A percentile compares a stretch with the other conserved stretches of the same genome.
phyloP scores from a whole-genome alignment of 202 grass and related monocot genomes.

The Saccharum hybrid region DNA sequence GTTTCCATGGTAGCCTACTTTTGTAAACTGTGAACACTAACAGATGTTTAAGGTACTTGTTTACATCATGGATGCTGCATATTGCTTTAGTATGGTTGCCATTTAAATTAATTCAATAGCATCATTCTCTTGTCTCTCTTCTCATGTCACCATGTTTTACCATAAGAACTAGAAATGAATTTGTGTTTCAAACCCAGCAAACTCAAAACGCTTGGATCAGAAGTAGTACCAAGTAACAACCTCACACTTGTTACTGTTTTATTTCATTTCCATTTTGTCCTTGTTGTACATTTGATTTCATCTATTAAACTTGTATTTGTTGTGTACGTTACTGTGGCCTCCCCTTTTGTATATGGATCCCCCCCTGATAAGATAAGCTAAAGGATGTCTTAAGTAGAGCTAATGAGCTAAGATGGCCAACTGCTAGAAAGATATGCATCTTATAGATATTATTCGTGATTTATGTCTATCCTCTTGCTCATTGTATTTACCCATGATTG shows the following conservation, averaged over 20 bases:
- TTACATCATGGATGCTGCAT: not conserved
- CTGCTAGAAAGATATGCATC: not conserved
- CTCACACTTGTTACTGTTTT: not conserved
- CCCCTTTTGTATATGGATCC: not conserved
- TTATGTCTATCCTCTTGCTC: not conserved
- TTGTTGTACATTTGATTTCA: not conserved
- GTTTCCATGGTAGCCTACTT: not conserved
- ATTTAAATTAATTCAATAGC: too few species aligned
- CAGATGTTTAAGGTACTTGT: slow-evolving; percentile 6
- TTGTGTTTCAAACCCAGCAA: slow-evolving; percentile 16
- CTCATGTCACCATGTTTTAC: slow-evolving; percentile 14
- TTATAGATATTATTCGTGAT: not conserved
- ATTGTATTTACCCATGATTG: slow-evolving; percentile 1
- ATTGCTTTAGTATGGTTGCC: not conserved
- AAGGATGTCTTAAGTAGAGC: not conserved
- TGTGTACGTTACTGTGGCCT: not conserved
- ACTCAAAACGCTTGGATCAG: not conserved
- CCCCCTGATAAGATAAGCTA: not conserved
- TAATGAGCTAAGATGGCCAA: not conserved
- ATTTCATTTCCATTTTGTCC: slow-evolving; percentile 10
- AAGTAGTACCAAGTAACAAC: not conserved
- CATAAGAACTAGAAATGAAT: not conserved
- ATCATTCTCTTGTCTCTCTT: slow-evolving; percentile 10
- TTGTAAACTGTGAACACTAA: not conserved
- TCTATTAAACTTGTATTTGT: not conserved